Percentiles rank a stretch among this genome's conserved stretches.
These are phyloP conservation scores for Mycena vitilis DNA, from an alignment of 768 basidiomycete genomes.

Conservation along the genomic window DNA sequence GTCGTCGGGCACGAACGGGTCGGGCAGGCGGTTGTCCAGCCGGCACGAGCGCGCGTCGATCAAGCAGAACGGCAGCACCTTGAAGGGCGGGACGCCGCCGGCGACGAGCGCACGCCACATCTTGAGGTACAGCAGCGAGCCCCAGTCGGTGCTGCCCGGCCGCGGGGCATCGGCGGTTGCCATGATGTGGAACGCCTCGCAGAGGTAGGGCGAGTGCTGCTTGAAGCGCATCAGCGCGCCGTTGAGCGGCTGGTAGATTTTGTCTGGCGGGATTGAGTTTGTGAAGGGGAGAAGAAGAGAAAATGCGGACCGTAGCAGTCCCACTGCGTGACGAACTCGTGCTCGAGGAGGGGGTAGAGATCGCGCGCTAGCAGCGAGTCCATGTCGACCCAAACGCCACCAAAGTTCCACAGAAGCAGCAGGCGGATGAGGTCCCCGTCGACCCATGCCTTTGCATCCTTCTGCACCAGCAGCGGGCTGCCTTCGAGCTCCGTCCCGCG, in stretches of 20 bases:
- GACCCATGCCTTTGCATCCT: slow-evolving; percentile 90
- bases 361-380: slow-evolving; percentile 93
- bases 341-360: slow-evolving; percentile 86
- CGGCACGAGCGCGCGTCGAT: slow-evolving; percentile 91
- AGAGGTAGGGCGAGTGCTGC: slow-evolving; percentile 93
- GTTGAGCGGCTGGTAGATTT: slow-evolving; percentile 83
- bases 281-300: background rate
- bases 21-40: slow-evolving; percentile 92
- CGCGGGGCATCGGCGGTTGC: slow-evolving; percentile 76
- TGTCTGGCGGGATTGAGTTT: slow-evolving; percentile 57
- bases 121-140: slow-evolving; percentile 89
- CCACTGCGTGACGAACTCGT: slow-evolving; percentile 99
- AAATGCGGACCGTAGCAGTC: slow-evolving; percentile 88
- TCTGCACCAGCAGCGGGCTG: slow-evolving; percentile 63
- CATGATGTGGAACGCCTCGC: slow-evolving; percentile 96
- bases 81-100: slow-evolving; percentile 82
- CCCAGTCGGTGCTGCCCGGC: slow-evolving; percentile 92
- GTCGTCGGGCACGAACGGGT: slow-evolving; percentile 80
- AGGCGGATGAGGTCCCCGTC: slow-evolving; percentile 94
- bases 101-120: slow-evolving; percentile 88
- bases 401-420: slow-evolving; percentile 88
- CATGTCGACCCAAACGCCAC: slow-evolving; percentile 98
- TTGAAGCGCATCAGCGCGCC: slow-evolving; percentile 96
- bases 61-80: slow-evolving; percentile 95
- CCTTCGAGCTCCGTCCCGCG: slow-evolving; percentile 82